phyloP scores from a whole-genome alignment of 1,139 yeast species.

The Suhomyces taliae region DNA sequence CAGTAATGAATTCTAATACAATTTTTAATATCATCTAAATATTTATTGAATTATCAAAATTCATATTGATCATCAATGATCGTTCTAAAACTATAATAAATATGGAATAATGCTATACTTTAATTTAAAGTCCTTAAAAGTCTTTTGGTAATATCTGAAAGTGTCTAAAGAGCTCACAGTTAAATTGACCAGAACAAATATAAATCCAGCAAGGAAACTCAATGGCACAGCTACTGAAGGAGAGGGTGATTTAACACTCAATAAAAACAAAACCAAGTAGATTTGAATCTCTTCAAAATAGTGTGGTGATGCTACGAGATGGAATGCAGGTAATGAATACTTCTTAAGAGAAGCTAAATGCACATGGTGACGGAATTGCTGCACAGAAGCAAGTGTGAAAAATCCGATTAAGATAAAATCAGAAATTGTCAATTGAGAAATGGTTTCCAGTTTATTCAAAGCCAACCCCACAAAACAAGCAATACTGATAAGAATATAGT shows the following conservation, averaged over 20 bases:
- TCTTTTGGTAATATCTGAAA: slow-evolving; percentile 47
- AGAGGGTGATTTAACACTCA: slow-evolving; percentile 7
- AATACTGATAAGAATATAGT: slow-evolving; percentile 45
- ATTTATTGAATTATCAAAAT: background rate
- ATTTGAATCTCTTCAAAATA: slow-evolving; percentile 73
- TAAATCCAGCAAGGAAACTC: slow-evolving; percentile 25
- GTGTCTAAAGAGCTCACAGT: slow-evolving; percentile 64
- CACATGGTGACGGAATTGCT: slow-evolving; percentile 60
- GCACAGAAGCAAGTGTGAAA: slow-evolving; percentile 47
- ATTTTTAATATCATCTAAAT: too few species aligned
- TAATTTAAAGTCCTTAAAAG: slow-evolving; percentile 12
- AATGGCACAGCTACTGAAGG: slow-evolving; percentile 14
- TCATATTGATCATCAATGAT: too few species aligned
- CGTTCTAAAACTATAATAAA: slow-evolving; percentile 1
- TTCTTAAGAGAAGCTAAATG: slow-evolving; percentile 62
- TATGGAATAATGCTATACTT: slow-evolving; percentile 13
- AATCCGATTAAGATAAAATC: slow-evolving; percentile 17
- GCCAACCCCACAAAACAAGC: background rate
- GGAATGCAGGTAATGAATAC: slow-evolving; percentile 66
- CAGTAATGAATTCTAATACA: too few species aligned
- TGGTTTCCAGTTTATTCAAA: background rate
- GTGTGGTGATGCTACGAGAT: slow-evolving; percentile 68
- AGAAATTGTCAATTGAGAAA: slow-evolving; percentile 48
- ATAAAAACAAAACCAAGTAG: slow-evolving; percentile 43
- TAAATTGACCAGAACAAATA: slow-evolving; percentile 66